These are phyloP conservation scores for Gossypium bickii DNA, from an alignment of 345 rosid species.

Conservation along the genomic window DNA sequence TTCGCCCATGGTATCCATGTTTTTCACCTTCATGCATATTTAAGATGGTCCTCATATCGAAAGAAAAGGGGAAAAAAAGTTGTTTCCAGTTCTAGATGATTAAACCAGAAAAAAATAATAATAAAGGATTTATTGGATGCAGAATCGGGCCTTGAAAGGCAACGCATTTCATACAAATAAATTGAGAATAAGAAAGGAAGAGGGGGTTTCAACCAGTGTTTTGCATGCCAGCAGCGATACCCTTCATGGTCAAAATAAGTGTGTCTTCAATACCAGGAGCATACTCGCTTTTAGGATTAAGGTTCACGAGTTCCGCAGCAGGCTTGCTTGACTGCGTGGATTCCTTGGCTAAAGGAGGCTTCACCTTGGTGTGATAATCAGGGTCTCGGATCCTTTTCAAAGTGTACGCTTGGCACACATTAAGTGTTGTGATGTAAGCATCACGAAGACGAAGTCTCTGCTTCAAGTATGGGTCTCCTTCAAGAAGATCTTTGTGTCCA, in stretches of 20 bases:
- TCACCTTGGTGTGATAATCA: slow-evolving; percentile 54
- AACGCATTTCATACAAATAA: background rate
- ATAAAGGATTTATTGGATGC: background rate
- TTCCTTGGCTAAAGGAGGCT: slow-evolving; percentile 77
- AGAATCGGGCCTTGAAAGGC: background rate
- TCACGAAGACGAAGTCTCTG: slow-evolving; percentile 91
- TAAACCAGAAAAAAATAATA: background rate
- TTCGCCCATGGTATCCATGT: too few relatives aligned
- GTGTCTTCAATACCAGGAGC: slow-evolving; percentile 94
- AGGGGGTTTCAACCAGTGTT: slow-evolving; percentile 61
- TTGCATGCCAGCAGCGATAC: slow-evolving; percentile 91
- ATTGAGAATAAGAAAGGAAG: background rate
- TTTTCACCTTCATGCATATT: too few relatives aligned
- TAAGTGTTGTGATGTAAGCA: slow-evolving; percentile 85
- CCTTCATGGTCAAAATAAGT: slow-evolving; percentile 93
- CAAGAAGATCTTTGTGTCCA: slow-evolving; percentile 81
- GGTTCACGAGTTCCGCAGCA: slow-evolving; percentile 72
- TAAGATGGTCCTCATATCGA: too few relatives aligned
- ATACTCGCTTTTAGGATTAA: slow-evolving; percentile 83
- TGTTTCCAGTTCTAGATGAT: background rate
- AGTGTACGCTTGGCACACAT: slow-evolving; percentile 85
- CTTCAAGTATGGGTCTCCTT: slow-evolving; percentile 92
- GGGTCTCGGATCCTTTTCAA: slow-evolving; percentile 81
- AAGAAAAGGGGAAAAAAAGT: too few relatives aligned
- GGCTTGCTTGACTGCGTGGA: slow-evolving; percentile 63